Conservation (phyloP, 2,329 filamentous ascomycete genomes). For the Colletotrichum tamarilloi region DNA sequence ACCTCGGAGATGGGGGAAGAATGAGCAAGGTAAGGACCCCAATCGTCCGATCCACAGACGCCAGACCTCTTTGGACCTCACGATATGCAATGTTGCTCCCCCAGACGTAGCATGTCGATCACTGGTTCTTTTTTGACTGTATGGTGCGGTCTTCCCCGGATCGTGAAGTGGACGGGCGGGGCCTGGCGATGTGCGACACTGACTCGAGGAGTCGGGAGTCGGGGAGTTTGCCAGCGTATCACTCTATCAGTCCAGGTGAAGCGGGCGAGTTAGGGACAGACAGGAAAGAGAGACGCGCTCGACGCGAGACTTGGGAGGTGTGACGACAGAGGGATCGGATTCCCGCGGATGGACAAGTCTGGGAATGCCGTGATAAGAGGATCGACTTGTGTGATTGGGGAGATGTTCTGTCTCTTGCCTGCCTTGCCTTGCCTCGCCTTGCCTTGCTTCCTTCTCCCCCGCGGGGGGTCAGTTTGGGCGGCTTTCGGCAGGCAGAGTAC, state of each 20-base stretch:
- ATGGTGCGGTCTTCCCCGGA: conserved; percentile 1
- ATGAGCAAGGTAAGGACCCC: not conserved
- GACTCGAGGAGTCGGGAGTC: conserved; percentile 15
- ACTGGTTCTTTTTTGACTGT: too few species aligned
- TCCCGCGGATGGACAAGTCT: not conserved
- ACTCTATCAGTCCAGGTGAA: not conserved
- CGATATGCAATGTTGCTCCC: not conserved
- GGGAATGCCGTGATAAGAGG: conserved; percentile 3
- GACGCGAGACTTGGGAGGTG: not conserved
- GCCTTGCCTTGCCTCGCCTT: not conserved
- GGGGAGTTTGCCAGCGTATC: not conserved
- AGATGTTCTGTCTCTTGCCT: too few species aligned
- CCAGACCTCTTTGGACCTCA: not conserved
- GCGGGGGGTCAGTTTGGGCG: not conserved
- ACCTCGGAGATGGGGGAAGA: not conserved
- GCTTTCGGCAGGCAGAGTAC: not conserved
- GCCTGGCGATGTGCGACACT: conserved; percentile 12
- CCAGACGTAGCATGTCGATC: conserved; percentile 13
- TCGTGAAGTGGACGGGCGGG: not conserved
- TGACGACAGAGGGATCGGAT: not conserved
- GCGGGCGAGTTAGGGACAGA: not conserved
- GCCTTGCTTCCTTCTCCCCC: not conserved
- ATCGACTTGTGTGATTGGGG: not conserved
- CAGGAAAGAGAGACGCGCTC: not conserved
- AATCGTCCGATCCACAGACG: not conserved